phyloP scores from a whole-genome alignment of 2,329 filamentous ascomycete genomes.

The Tolypocladium sp. region DNA sequence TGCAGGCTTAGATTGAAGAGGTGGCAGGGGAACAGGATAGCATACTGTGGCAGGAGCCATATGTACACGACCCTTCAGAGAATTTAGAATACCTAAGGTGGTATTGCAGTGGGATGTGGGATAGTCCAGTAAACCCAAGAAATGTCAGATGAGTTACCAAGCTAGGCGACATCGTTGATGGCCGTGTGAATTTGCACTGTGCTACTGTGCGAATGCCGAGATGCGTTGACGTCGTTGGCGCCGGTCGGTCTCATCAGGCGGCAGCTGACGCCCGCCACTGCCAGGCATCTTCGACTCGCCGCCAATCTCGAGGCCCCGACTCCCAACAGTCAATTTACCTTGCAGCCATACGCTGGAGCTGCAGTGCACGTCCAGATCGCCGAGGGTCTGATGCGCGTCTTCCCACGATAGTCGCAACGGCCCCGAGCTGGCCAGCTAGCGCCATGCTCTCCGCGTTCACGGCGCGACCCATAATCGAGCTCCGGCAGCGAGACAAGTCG shows the following conservation, averaged over 20 bases:
- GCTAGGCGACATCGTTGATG: background rate
- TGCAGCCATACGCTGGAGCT: background rate
- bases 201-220: constrained; percentile 9
- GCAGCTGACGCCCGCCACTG: background rate
- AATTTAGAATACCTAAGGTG: background rate
- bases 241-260: background rate
- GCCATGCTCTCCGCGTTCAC: constrained; percentile 96
- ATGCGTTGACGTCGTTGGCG: background rate
- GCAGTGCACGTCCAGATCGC: constrained; percentile 9
- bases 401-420: constrained; percentile 17
- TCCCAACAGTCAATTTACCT: background rate
- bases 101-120: no score
- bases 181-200: constrained; percentile 9
- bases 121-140: background rate
- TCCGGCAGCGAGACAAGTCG: constrained; percentile 89
- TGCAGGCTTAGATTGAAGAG: constrained; percentile 45
- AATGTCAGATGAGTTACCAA: background rate
- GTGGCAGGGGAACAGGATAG: background rate
- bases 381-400: constrained; percentile 19
- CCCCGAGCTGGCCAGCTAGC: constrained; percentile 31
- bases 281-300: background rate
- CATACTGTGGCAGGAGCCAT: background rate
- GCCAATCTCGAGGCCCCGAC: background rate
- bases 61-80: no score
- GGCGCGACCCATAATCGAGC: constrained; percentile 92